Percentiles rank a stretch among this genome's conserved stretches.
Evolutionary conservation across 1,284 basidiomycete genomes (phyloP).

Genomic region (Vanrija pseudolonga): DNA sequence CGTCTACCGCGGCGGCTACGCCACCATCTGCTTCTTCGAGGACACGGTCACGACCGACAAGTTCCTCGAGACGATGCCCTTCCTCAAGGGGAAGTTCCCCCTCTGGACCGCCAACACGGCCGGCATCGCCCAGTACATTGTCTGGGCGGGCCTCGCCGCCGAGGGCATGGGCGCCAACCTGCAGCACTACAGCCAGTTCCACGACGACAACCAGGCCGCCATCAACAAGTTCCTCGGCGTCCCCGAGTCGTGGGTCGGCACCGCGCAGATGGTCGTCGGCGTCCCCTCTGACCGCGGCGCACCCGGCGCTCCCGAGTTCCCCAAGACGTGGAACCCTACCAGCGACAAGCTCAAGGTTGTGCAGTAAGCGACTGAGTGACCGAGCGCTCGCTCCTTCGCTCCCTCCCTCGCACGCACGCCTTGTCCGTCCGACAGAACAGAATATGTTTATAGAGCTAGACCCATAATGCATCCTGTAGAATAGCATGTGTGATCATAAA

Average conservation of each 20-base stretch:
- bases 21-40: conserved; percentile 53
- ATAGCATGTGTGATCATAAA: too few species aligned
- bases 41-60: conserved; percentile 49
- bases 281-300: conserved; percentile 13
- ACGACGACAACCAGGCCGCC: conserved; percentile 19
- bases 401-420: too few species aligned
- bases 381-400: too few species aligned
- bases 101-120: conserved; percentile 14
- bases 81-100: conserved; percentile 14
- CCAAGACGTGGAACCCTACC: conserved; percentile 40
- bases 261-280: conserved; percentile 49
- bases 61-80: conserved; percentile 48
- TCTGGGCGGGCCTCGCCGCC: conserved; percentile 46
- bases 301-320: conserved; percentile 6
- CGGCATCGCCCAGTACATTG: conserved; percentile 43
- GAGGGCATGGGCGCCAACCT: conserved; percentile 49
- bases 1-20: conserved; percentile 48
- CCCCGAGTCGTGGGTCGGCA: conserved; percentile 39
- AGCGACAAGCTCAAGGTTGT: conserved; percentile 38
- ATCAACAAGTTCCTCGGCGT: conserved; percentile 37
- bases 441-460: too few species aligned
- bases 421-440: too few species aligned
- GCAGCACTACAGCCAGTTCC: conserved; percentile 28
- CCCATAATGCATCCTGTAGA: too few species aligned
- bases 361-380: not conserved